Percentiles rank a stretch among this genome's conserved stretches.
Evolutionary conservation across 2,329 filamentous ascomycete species (phyloP).

Genomic region (Corynespora cassiicola): DNA sequence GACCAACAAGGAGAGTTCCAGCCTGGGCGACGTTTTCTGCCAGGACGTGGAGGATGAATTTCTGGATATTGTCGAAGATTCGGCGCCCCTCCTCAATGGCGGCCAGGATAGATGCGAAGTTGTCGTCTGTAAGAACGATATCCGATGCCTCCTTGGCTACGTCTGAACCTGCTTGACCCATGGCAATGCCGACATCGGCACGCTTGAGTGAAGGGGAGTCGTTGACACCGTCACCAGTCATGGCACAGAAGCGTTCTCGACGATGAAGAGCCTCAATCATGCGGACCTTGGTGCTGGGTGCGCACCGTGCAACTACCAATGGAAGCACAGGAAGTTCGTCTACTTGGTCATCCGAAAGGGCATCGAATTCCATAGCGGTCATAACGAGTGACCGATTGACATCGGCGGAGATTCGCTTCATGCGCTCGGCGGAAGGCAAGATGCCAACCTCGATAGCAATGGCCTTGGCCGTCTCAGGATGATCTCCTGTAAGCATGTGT

Average conservation of each 20-base stretch:
- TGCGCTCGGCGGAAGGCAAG: conserved; percentile 34
- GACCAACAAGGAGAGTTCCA: conserved; percentile 78
- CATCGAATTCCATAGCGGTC: conserved; percentile 71
- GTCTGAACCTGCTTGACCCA: conserved; percentile 81
- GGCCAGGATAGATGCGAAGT: conserved; percentile 85
- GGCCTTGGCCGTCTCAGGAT: conserved; percentile 53
- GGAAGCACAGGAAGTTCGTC: conserved; percentile 77
- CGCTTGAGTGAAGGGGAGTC: conserved; percentile 82
- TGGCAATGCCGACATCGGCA: conserved; percentile 86
- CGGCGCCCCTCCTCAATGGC: conserved; percentile 83
- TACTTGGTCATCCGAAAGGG: conserved; percentile 75
- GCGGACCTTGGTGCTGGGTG: conserved; percentile 84
- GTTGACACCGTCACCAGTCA: conserved; percentile 90
- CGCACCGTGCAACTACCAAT: conserved; percentile 82
- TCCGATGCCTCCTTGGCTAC: conserved; percentile 84
- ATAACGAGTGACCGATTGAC: conserved; percentile 41
- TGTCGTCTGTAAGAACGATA: conserved; percentile 87
- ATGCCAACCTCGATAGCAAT: conserved; percentile 57
- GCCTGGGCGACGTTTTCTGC: conserved; percentile 86
- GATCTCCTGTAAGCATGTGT: conserved; percentile 58
- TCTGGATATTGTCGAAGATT: conserved; percentile 90
- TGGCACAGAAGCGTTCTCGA: conserved; percentile 77
- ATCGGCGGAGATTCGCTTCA: conserved; percentile 31
- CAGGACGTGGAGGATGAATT: conserved; percentile 79
- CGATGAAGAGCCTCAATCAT: conserved; percentile 90